Percentiles rank a stretch among this genome's conserved stretches.
These are phyloP conservation scores for Apophysomyces sp. DNA, from an alignment of 371 early-diverging fungal genomes.

Conservation along the genomic window DNA sequence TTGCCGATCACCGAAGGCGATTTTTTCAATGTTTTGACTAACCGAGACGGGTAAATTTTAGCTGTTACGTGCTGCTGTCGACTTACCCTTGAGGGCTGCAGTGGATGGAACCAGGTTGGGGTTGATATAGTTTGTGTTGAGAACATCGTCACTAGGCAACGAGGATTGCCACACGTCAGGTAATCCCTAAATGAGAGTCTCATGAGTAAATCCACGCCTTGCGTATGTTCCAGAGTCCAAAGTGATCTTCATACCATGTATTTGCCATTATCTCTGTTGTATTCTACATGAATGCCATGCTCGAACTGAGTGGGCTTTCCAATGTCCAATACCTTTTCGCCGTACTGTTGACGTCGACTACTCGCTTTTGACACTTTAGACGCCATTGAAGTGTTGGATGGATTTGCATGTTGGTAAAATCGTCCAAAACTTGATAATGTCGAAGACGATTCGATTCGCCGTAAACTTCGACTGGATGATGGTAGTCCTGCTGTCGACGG, in stretches of 20 bases:
- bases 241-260: slow-evolving; percentile 46
- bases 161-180: slow-evolving; percentile 67
- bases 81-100: slow-evolving; percentile 18
- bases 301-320: slow-evolving; percentile 66
- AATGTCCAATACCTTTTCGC: slow-evolving; percentile 58
- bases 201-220: background rate
- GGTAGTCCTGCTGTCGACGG: slow-evolving; percentile 33
- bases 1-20: slow-evolving; percentile 47
- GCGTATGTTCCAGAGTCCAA: background rate
- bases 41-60: background rate
- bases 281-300: slow-evolving; percentile 70
- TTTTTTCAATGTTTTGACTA: slow-evolving; percentile 8
- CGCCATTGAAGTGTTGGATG: slow-evolving; percentile 38
- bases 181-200: slow-evolving; percentile 40
- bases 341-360: slow-evolving; percentile 17
- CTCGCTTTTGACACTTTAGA: slow-evolving; percentile 40
- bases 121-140: slow-evolving; percentile 63
- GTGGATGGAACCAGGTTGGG: slow-evolving; percentile 61
- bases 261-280: slow-evolving; percentile 57
- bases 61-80: background rate
- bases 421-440: slow-evolving; percentile 37
- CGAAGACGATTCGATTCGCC: slow-evolving; percentile 42
- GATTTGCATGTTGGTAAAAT: slow-evolving; percentile 37
- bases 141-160: slow-evolving; percentile 62
- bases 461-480: slow-evolving; percentile 28